Base-by-base conservation (phyloP, 2,329 filamentous ascomycete genomes). In the Drechslerella dactyloides region DNA sequence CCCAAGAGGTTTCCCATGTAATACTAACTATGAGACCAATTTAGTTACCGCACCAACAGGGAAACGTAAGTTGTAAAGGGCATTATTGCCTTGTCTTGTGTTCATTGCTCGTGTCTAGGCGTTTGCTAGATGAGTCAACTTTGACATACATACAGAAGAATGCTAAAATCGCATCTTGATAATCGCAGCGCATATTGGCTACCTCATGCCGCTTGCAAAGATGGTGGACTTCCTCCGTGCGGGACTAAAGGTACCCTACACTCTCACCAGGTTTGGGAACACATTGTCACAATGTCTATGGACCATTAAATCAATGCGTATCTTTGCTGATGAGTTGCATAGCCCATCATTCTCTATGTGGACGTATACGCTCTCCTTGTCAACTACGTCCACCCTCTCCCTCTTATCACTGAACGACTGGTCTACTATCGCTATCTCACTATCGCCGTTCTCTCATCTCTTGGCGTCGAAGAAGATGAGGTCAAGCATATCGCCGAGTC, bases 21-120 rank as follows among this genome's bases (percentile, higher is more conserved):
- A n/a, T n/a, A n/a, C n/a, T 33, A 33, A 33, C 27, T 33, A 8
- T 33, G 8, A n/a, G n/a, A 33, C 27, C 27, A 33, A 33, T 33
- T n/a, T 33, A 70, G 66, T 64, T 4, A 65, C 60, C 15, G 68
- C 68, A 13, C 68, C 68, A 11, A 72, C 68, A n/a, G 68, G 68
- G 27, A 72, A 65, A n/a, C 68, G 68, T 72, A 61, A 30, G 66
- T 53, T 40, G 11, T 4, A 23, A n/a, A 19, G 4, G 2, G 44
- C 11, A 27, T 42, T 53, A 8, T 24, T 7, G 13, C 10, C 21
- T n/a, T 2, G 13, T 35, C 33, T 2, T 35, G 37, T 52, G 19
- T n/a, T n/a, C n/a, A n/a, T n/a, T n/a, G n/a, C n/a, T n/a, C n/a
- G n/a, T n/a, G n/a, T n/a, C n/a, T n/a, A n/a, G n/a, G n/a, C 48